Percentiles rank a stretch among this genome's conserved stretches.
These are phyloP conservation scores for Eucalyptus cloeziana DNA, from an alignment of 345 rosid genomes.

Conservation along the genomic window DNA sequence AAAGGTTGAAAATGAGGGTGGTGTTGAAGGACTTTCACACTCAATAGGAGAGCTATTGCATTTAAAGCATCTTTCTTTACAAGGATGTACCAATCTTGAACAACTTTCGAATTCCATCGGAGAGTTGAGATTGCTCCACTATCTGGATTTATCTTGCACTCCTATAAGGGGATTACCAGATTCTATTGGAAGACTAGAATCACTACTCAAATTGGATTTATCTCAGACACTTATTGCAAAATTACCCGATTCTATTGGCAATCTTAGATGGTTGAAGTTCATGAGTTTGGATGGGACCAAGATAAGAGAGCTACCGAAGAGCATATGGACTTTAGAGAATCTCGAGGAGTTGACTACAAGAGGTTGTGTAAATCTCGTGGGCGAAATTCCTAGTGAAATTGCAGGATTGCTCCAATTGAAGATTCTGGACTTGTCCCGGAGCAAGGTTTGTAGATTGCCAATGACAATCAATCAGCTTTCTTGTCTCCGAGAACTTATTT, in stretches of 20 bases:
- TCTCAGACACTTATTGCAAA: neutral
- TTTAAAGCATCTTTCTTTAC: neutral
- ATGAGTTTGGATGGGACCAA: neutral
- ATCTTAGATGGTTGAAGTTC: neutral
- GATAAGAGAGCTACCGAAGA: neutral
- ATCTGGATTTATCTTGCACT: neutral
- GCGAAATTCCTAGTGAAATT: neutral
- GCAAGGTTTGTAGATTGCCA: neutral
- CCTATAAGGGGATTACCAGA: rapidly evolving
- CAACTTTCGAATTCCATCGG: neutral
- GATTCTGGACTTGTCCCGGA: neutral
- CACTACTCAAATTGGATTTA: neutral
- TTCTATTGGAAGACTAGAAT: neutral
- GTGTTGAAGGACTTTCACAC: neutral
- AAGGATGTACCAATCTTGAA: rapidly evolving
- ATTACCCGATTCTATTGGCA: neutral
- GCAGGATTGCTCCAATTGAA: neutral
- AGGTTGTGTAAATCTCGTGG: neutral
- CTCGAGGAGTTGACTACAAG: neutral
- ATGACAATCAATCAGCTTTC: neutral
- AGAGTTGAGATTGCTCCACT: neutral
- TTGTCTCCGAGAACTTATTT: too few species aligned
- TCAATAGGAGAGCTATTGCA: neutral
- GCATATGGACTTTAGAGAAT: neutral
- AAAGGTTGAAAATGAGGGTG: neutral